Evolutionary conservation across 345 rosid genomes (phyloP).

Genomic region (Bruguiera parviflora): DNA sequence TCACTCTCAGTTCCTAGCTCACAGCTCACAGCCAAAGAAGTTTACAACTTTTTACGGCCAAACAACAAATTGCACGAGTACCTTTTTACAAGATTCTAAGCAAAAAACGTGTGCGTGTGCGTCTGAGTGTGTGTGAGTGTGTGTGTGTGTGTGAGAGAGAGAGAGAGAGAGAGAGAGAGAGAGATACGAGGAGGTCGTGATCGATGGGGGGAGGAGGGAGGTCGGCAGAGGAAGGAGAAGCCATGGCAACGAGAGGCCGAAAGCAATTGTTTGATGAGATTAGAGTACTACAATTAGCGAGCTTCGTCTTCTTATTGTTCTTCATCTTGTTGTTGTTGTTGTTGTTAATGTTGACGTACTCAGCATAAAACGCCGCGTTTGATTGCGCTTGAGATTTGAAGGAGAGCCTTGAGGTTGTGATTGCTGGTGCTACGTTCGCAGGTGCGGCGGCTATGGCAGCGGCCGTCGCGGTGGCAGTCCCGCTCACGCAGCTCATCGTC

Average conservation of each 20-base stretch:
- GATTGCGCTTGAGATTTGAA: not conserved
- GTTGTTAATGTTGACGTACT: too few relatives aligned
- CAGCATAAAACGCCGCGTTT: not conserved
- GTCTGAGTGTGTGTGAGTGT: too few relatives aligned
- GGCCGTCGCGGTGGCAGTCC: too few relatives aligned
- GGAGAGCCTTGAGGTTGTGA: not conserved
- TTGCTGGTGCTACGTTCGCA: too few relatives aligned
- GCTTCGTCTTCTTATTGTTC: not conserved
- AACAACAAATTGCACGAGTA: too few relatives aligned
- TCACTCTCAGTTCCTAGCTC: not conserved
- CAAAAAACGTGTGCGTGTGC: too few relatives aligned
- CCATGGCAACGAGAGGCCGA: conserved; percentile 16
- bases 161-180: too few relatives aligned
- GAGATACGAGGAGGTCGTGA: conserved; percentile 63
- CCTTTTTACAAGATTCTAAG: too few relatives aligned
- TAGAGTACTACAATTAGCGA: not conserved
- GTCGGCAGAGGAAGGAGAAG: conserved; percentile 56
- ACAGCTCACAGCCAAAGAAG: not conserved
- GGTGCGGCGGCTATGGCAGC: too few relatives aligned
- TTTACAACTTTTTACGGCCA: not conserved
- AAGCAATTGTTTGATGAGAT: not conserved
- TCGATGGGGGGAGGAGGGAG: conserved; percentile 88
- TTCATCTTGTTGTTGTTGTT: not conserved
- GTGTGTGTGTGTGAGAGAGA: too few relatives aligned
- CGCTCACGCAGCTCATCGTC: too few relatives aligned